phyloP scores from a whole-genome alignment of 73 alveolate genomes.

The Paramecium sexaurelia region DNA sequence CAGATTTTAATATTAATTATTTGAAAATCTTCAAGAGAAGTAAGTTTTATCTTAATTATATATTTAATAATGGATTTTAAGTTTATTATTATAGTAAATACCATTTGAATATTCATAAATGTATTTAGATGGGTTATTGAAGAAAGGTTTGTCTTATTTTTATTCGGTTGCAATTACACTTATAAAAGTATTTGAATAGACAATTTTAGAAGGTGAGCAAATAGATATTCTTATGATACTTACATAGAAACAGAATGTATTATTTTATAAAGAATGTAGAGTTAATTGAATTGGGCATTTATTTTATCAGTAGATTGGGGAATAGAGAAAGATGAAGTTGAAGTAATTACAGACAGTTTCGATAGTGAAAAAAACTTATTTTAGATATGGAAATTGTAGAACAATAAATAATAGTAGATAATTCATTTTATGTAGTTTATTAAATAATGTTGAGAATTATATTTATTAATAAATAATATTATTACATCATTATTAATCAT shows the following conservation, averaged over 20 bases:
- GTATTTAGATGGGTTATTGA: conserved; percentile 16
- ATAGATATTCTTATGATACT: conserved; percentile 3
- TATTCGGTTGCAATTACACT: background rate
- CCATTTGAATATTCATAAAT: background rate
- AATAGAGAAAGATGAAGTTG: background rate
- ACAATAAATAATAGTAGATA: background rate
- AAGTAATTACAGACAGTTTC: background rate
- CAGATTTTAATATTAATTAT: background rate
- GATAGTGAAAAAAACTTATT: background rate
- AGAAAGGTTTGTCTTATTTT: background rate
- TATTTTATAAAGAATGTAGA: background rate
- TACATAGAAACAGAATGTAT: background rate
- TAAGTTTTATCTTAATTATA: background rate
- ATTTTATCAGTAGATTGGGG: background rate
- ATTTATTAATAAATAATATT: no score
- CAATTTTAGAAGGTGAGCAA: background rate
- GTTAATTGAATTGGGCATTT: background rate
- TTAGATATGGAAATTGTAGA: background rate
- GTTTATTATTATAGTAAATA: background rate
- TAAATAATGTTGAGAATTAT: background rate
- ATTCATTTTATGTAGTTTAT: background rate
- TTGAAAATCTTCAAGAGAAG: background rate
- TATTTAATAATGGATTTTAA: background rate
- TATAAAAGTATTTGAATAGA: background rate
- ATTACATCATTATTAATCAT: background rate